Base-by-base conservation (phyloP, 2,329 filamentous ascomycete species). In the Fusarium miscanthi region DNA sequence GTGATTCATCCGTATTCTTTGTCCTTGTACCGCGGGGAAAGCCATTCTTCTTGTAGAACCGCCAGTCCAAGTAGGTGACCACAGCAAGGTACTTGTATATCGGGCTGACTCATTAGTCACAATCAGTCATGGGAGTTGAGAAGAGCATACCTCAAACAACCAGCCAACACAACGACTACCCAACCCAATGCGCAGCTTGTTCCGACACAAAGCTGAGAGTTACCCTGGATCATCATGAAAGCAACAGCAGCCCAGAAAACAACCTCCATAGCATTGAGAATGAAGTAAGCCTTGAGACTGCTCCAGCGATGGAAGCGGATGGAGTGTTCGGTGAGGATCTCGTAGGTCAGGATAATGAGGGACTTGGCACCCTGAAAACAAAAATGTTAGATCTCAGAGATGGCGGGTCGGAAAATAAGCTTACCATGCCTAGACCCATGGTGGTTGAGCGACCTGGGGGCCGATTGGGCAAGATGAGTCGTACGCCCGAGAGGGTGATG, bases 341-440 rank as follows among this genome's bases (percentile, higher is more conserved):
- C 59, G 31, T 62, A 62, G 10, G 59, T 17, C 16, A 62, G 40
- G 30, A 62, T 62, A 10, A 62, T 46, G 2, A 62, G 40, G 5
- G 52, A 62, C 35, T 62, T 62, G 11, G 59, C 41, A 21, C 59
- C 59, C 59, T 62, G n/a, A 3, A 1, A 7, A 33, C 0, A 9
- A 19, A 27, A 1, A 16, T 3, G 23, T 62, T 19, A 62, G 59
- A 62, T 52, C 46, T 51, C 7, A 46, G n/a, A 12, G 17, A 11
- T 27, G 19, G 8, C 2, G 16, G 6, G 8, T 6, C 3, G 5
- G 4, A 33, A 78, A 41, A 30, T 31, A 27, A 16, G 41, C 57
- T 46, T 42, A 74, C 72, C 72, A 74, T 74, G 51, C 63, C 72
- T 17, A 74, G 61, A 14, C 67, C 68, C 51, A 75, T 75, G 3